Evolutionary conservation across 257 asterid genomes (phyloP), one percentile per base, ranked within the genome.

Genomic region (Oldenlandia corymbosa): DNA sequence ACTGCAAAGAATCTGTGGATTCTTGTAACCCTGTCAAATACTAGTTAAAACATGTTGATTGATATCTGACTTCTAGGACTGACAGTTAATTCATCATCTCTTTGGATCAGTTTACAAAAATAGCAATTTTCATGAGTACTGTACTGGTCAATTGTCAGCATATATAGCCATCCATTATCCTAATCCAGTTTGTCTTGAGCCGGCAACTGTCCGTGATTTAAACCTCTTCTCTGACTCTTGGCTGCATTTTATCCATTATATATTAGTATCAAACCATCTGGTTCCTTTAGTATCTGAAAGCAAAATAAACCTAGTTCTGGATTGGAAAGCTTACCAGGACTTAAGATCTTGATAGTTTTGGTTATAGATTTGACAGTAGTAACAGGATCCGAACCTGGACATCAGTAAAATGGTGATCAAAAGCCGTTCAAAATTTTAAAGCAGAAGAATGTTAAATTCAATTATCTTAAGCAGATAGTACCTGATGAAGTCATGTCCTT

Each of bases 281-380:
- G 61, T 50, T 53, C 63, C 61, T 56, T 42, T 37, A 32, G 41
- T 50, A 45, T 27, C 2, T 8, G 5, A 12, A 23, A 57, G 45
- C 9, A n/a, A 62, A 46, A 49, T 8, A 42, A 31, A 61, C 31
- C 46, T n/a, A 11, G 21, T 20, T 7, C n/a, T 30, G 31, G 55
- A 47, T 62, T 24, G 43, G 43, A 48, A 32, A 32, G n/a, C 3
- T 72, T 89, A 89, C 99, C 99, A 49, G 97, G 99, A 74, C 97
- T 92, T 60, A 83, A 50, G 39, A 89, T 80, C 49, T 76, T 75
- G 51, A 92, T 78, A 42, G 92, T 72, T 78, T 84, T 87, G 7
- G 97, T 85, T 71, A 92, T 71, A 39, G 97, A 85, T 28, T 83
- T 84, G 77, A 79, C 62, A 1, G 96, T 78, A 42, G 88, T 66